Percentiles rank a stretch among this genome's conserved stretches.
phyloP scores from a whole-genome alignment of 2,329 filamentous ascomycete genomes.

The Cercospora sp. region DNA sequence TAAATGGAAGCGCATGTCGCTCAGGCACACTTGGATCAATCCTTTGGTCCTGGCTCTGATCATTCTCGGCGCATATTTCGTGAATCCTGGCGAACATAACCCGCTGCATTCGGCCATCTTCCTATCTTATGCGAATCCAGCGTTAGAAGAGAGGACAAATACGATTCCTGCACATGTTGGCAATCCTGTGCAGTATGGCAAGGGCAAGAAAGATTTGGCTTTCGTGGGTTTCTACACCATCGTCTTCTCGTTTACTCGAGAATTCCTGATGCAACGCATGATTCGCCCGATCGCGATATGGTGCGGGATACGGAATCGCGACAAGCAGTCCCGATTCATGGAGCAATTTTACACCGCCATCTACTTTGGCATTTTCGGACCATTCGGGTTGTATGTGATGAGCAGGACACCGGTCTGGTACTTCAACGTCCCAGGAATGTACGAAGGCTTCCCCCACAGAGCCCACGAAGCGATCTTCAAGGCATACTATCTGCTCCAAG shows the following conservation, averaged over 20 bases:
- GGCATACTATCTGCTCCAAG: conserved; percentile 93
- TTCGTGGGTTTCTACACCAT: conserved; percentile 89
- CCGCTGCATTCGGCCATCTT: conserved; percentile 80
- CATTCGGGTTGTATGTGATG: conserved; percentile 88
- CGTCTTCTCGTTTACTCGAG: conserved; percentile 87
- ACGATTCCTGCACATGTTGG: conserved; percentile 49
- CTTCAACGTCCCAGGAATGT: conserved; percentile 90
- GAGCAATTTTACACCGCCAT: conserved; percentile 93
- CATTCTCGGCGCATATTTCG: conserved; percentile 67
- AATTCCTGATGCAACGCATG: conserved; percentile 92
- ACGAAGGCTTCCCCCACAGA: conserved; percentile 80
- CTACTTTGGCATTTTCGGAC: conserved; percentile 82
- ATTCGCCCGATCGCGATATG: conserved; percentile 73
- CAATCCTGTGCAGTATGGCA: conserved; percentile 69
- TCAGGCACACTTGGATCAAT: conserved; percentile 62
- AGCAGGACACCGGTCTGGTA: conserved; percentile 89
- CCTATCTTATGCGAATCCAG: conserved; percentile 74
- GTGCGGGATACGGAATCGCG: conserved; percentile 68
- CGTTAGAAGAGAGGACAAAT: conserved; percentile 37
- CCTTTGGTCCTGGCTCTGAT: conserved; percentile 68
- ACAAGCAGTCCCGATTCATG: conserved; percentile 90
- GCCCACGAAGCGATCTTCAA: conserved; percentile 82
- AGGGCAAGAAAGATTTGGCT: conserved; percentile 81
- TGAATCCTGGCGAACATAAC: conserved; percentile 77
- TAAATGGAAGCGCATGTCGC: conserved; percentile 48